Conservation (phyloP, 768 basidiomycete genomes). For the Leccinum disarticulatum region DNA sequence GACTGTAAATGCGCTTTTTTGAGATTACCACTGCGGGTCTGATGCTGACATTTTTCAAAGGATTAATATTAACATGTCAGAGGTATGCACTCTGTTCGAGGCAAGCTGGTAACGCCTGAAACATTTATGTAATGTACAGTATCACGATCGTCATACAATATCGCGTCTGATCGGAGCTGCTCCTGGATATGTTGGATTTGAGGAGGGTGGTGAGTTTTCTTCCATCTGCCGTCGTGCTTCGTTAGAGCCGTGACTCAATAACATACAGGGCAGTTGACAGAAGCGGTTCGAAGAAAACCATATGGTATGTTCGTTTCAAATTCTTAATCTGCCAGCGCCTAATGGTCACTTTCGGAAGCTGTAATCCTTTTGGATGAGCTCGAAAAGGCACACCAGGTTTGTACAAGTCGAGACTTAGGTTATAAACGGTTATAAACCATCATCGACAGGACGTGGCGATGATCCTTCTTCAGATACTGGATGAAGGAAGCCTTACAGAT, state of each 20-base stretch:
- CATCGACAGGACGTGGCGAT: too few species aligned
- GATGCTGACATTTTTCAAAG: conserved; percentile 34
- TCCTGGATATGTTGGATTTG: conserved; percentile 84
- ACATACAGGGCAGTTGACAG: conserved; percentile 53
- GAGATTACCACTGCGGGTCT: neutral
- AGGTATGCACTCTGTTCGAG: conserved; percentile 35
- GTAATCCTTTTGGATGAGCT: too few species aligned
- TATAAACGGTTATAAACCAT: too few species aligned
- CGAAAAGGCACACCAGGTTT: too few species aligned
- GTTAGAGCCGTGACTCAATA: neutral
- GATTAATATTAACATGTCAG: conserved; percentile 93
- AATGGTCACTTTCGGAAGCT: too few species aligned
- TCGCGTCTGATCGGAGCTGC: conserved; percentile 90
- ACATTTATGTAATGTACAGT: conserved; percentile 41
- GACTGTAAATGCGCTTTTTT: conserved; percentile 54
- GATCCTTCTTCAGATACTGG: too few species aligned
- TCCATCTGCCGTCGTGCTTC: neutral
- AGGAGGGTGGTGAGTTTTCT: conserved; percentile 56
- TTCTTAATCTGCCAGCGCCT: too few species aligned
- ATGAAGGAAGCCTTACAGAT: too few species aligned
- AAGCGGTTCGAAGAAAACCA: conserved; percentile 61
- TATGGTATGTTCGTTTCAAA: conserved; percentile 39
- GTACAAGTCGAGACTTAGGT: too few species aligned
- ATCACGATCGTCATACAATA: conserved; percentile 89
- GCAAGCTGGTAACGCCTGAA: neutral